Percentiles rank a stretch among this genome's conserved stretches.
Conservation (phyloP, 1,139 yeast species). For the Scheffersomyces segobiensis region DNA sequence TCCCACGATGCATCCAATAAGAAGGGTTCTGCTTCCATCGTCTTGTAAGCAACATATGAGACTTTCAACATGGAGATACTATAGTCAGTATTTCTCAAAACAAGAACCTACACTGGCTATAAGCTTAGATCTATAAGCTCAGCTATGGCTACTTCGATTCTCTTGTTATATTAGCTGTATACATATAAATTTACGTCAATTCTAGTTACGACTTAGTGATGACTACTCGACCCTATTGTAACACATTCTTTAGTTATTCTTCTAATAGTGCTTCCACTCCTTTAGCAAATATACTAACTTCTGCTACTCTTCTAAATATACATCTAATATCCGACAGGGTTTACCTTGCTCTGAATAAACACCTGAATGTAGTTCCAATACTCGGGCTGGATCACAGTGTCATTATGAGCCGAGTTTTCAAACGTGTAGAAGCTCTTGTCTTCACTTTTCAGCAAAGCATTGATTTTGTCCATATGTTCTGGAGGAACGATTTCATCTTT, state of each 20-base stretch:
- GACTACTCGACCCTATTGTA: too few species aligned
- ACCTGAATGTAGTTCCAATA: conserved; percentile 72
- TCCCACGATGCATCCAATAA: conserved; percentile 58
- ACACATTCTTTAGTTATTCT: too few species aligned
- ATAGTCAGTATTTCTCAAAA: neutral
- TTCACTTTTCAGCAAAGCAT: conserved; percentile 44
- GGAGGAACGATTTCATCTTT: conserved; percentile 94
- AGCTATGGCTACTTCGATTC: neutral
- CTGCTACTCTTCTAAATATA: neutral
- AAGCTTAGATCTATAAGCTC: neutral
- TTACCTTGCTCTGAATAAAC: conserved; percentile 49
- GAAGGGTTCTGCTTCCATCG: conserved; percentile 44
- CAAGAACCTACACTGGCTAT: neutral
- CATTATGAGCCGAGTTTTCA: conserved; percentile 71
- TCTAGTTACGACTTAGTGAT: conserved; percentile 7
- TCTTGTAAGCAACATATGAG: conserved; percentile 25
- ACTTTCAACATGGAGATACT: neutral
- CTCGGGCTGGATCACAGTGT: conserved; percentile 68
- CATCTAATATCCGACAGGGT: conserved; percentile 36
- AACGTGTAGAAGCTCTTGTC: conserved; percentile 54
- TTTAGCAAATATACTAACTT: too few species aligned
- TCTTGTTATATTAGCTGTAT: conserved; percentile 11
- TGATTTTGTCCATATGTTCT: conserved; percentile 68
- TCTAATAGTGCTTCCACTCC: too few species aligned
- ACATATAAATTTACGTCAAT: conserved; percentile 19